Evolutionary conservation across 352 stramenopile genomes (phyloP), one percentile per base, ranked within the genome.

Genomic region (Plasmopara muralis): DNA sequence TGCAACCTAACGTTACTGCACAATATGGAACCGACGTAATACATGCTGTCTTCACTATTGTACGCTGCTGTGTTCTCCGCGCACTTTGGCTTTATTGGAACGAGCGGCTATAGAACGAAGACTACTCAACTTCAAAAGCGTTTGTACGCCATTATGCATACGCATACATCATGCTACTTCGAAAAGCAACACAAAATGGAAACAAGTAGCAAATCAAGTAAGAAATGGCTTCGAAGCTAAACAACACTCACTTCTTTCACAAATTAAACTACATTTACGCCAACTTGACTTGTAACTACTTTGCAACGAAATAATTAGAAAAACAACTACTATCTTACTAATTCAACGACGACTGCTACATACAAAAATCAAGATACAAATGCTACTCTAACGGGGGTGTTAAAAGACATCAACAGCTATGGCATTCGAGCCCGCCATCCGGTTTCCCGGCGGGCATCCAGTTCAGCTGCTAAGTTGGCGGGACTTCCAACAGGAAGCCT

Each of bases 61-160:
- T 58, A 13, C 50, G 42, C 0, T 57, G 41, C 12, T 51, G 42
- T 41, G 29, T 52, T 10, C 15, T 59, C 5, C 38, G 44, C 2
- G 35, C 45, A 28, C 30, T 53, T n/a, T 59, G 37, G 43, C 51
- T 51, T 14, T 34, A 52, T 29, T 20, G 34, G 2, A 50, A 50
- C 33, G 50, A 57, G 12, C 18, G 42, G 5, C 31, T 50, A 20
- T 57, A 57, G 12, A 50, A 57, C 16, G 16, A 29, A 5, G 29
- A 4, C 6, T 10, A 25, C 6, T 41, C 40, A 5, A 49, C 40
- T 15, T 30, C 28, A 2, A 18, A 14, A 16, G 16, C 2, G 7
- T 48, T 37, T 25, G 43, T 39, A 8, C 12, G 15, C 5, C 25
- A 37, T 48, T 9, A 48, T 48, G 40, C 40, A 12, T 31, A 13